Conservation (phyloP, 1,139 yeast species). For the Candida pseudoviswanathii region DNA sequence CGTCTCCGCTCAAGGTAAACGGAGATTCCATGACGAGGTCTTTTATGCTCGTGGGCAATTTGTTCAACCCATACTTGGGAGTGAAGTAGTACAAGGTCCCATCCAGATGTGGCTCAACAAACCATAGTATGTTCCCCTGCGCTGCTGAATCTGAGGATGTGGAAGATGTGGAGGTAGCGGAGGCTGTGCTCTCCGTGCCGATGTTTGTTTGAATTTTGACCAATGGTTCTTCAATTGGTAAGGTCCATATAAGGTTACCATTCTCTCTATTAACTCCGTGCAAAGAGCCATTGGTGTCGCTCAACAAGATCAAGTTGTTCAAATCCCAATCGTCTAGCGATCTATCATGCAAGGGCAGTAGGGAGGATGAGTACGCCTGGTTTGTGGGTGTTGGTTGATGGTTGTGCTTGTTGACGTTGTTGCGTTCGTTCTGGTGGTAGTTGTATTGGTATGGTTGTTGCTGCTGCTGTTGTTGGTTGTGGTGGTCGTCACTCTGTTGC, state of each 20-base stretch:
- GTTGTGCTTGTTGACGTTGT: slow-evolving; percentile 7
- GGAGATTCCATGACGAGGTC: slow-evolving; percentile 85
- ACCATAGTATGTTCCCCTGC: slow-evolving; percentile 55
- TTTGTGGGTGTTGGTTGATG: slow-evolving; percentile 7
- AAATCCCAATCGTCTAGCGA: slow-evolving; percentile 58
- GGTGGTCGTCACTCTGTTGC: neutral
- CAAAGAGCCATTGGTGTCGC: slow-evolving; percentile 87
- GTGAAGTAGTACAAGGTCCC: slow-evolving; percentile 88
- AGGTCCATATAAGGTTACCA: slow-evolving; percentile 80
- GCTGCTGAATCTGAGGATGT: slow-evolving; percentile 15
- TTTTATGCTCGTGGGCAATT: slow-evolving; percentile 78
- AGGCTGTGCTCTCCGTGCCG: neutral
- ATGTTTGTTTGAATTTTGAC: slow-evolving; percentile 45
- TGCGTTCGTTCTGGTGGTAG: slow-evolving; percentile 11
- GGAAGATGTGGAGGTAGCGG: slow-evolving; percentile 13
- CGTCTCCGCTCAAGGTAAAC: slow-evolving; percentile 75
- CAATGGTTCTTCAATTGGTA: slow-evolving; percentile 55
- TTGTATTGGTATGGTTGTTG: slow-evolving; percentile 5
- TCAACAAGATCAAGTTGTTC: slow-evolving; percentile 63
- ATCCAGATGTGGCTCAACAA: slow-evolving; percentile 87
- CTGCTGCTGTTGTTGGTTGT: neutral
- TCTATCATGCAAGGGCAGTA: slow-evolving; percentile 40
- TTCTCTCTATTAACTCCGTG: slow-evolving; percentile 80
- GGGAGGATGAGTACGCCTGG: slow-evolving; percentile 12
- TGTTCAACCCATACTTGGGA: slow-evolving; percentile 74